These are phyloP conservation scores for Collybia mongolica DNA, from an alignment of 768 basidiomycete genomes.

Conservation along the genomic window DNA sequence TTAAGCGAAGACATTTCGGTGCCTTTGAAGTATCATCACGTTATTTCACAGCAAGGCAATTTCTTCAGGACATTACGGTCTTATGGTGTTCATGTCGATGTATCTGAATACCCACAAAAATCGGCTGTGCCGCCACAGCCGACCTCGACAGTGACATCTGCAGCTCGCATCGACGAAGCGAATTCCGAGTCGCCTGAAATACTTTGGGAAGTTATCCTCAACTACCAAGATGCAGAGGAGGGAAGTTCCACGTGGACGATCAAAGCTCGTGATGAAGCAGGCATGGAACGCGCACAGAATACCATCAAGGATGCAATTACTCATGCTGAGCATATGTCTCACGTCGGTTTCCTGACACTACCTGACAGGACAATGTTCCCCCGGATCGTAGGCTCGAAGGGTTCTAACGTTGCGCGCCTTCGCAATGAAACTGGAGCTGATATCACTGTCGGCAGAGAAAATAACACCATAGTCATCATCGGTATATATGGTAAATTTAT, in stretches of 20 bases:
- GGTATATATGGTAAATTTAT: conserved; percentile 46
- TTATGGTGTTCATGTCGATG: conserved; percentile 83
- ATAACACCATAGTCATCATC: conserved; percentile 82
- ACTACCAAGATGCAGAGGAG: conserved; percentile 81
- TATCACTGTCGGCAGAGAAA: conserved; percentile 87
- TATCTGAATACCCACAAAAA: conserved; percentile 62
- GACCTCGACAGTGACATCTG: conserved; percentile 31
- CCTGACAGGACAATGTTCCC: conserved; percentile 86
- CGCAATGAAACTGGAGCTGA: conserved; percentile 89
- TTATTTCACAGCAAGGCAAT: conserved; percentile 82
- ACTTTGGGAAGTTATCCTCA: conserved; percentile 75
- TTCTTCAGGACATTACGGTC: conserved; percentile 84
- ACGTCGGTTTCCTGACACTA: conserved; percentile 84
- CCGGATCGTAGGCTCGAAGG: conserved; percentile 90
- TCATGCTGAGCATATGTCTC: conserved; percentile 68
- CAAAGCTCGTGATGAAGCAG: conserved; percentile 74
- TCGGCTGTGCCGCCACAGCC: conserved; percentile 62
- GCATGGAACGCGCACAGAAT: conserved; percentile 73
- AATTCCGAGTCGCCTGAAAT: conserved; percentile 49
- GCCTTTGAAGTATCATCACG: conserved; percentile 84
- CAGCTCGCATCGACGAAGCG: conserved; percentile 86
- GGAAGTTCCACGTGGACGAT: conserved; percentile 86
- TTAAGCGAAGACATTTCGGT: conserved; percentile 63
- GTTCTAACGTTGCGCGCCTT: conserved; percentile 85
- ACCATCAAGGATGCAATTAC: conserved; percentile 68